A percentile compares a stretch with the other conserved stretches of the same genome.
Conservation (phyloP, 345 rosid genomes). For the Boechera stricta region DNA sequence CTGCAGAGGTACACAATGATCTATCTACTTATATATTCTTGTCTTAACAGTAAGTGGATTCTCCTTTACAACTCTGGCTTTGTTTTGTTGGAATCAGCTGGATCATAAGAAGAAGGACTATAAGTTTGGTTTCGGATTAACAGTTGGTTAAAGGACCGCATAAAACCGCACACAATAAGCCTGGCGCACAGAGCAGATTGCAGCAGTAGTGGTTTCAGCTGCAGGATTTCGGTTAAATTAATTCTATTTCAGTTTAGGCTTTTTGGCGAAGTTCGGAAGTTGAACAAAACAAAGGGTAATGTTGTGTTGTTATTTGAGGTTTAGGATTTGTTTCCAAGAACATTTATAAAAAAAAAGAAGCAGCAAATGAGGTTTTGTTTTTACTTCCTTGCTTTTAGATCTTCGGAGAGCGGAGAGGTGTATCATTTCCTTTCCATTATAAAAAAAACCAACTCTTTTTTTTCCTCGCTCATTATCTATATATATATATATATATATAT, state of each 20-base stretch:
- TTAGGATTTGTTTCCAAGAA: constrained; percentile 27
- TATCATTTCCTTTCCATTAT: not conserved
- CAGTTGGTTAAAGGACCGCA: constrained; percentile 63
- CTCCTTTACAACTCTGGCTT: constrained; percentile 2
- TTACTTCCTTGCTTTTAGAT: constrained; percentile 25
- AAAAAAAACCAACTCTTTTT: not conserved
- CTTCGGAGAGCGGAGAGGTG: not conserved
- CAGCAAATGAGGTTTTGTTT: constrained; percentile 29
- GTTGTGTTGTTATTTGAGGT: constrained; percentile 36
- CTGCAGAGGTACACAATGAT: constrained; percentile 77
- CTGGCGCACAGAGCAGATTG: constrained; percentile 30
- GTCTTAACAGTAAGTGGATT: not conserved
- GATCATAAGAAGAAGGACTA: constrained; percentile 95
- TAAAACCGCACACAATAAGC: constrained; percentile 31
- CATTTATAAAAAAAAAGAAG: not conserved
- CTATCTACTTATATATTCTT: not conserved
- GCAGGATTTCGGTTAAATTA: constrained; percentile 25
- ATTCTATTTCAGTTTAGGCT: constrained; percentile 44
- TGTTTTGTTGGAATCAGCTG: constrained; percentile 51
- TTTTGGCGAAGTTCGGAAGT: constrained; percentile 27
- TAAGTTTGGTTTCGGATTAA: constrained; percentile 93
- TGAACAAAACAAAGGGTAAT: constrained; percentile 2
- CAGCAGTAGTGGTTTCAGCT: constrained; percentile 27
- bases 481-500: too few species aligned
- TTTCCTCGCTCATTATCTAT: not conserved